A percentile compares a stretch with the other conserved stretches of the same genome.
Conservation (phyloP, 2,329 filamentous ascomycete genomes). For the Myotisia sp. region DNA sequence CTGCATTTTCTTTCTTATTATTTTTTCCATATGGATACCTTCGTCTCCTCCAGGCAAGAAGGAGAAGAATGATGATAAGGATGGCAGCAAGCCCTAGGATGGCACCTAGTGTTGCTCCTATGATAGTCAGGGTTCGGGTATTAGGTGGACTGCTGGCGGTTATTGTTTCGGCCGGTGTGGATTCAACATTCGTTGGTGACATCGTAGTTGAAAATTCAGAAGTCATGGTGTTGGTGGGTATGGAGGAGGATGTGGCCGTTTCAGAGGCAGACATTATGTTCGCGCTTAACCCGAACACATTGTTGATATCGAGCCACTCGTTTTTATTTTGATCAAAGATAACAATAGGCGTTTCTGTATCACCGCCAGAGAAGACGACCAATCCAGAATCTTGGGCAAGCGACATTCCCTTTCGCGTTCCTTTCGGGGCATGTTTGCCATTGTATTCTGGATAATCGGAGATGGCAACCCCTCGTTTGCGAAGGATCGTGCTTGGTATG, state of each 20-base stretch:
- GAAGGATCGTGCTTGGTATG: conserved; percentile 19
- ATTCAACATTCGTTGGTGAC: conserved; percentile 19
- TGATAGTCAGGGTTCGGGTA: conserved; percentile 40
- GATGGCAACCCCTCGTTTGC: conserved; percentile 42
- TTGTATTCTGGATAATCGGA: conserved; percentile 68
- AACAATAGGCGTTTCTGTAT: conserved; percentile 49
- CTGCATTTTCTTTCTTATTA: conserved; percentile 35
- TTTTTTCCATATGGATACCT: conserved; percentile 15
- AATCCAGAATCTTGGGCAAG: conserved; percentile 54
- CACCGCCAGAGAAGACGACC: conserved; percentile 68
- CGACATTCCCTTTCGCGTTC: conserved; percentile 53
- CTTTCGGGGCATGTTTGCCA: conserved; percentile 51
- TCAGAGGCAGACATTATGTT: conserved; percentile 11
- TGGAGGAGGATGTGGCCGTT: conserved; percentile 18
- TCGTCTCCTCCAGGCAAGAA: conserved; percentile 21
- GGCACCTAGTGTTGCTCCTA: conserved; percentile 72
- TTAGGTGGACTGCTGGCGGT: conserved; percentile 18
- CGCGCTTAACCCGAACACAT: conserved; percentile 40
- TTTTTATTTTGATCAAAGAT: conserved; percentile 68
- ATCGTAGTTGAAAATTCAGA: conserved; percentile 6
- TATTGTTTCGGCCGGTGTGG: conserved; percentile 15
- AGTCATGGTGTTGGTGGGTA: conserved; percentile 10
- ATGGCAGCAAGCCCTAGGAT: conserved; percentile 59
- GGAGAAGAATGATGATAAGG: conserved; percentile 56
- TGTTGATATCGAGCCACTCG: conserved; percentile 59